Conservation (phyloP, 306 rosid species). For the Lablab purpureus region DNA sequence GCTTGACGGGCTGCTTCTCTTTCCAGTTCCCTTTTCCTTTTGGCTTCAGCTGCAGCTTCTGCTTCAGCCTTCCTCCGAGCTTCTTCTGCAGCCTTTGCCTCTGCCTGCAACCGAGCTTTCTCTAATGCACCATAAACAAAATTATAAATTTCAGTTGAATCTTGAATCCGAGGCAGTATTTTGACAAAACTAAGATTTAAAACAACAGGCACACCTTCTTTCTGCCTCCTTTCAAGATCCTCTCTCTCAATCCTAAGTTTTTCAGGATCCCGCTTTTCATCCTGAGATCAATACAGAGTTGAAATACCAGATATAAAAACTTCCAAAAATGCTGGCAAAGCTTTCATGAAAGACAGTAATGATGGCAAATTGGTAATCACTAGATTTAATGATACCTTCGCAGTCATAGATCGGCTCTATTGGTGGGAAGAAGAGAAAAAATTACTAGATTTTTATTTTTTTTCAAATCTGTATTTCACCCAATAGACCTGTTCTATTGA, state of each 20-base stretch:
- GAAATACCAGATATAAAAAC: conserved; percentile 25
- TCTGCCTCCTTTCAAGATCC: conserved; percentile 84
- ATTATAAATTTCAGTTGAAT: conserved; percentile 23
- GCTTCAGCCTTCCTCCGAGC: conserved; percentile 83
- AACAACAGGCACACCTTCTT: conserved; percentile 69
- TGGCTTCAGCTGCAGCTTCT: conserved; percentile 84
- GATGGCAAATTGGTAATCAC: conserved; percentile 12
- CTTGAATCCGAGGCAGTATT: conserved; percentile 11
- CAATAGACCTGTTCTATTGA: conserved; percentile 20
- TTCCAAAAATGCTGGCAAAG: not conserved
- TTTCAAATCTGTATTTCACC: conserved; percentile 3
- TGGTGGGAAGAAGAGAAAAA: conserved; percentile 16
- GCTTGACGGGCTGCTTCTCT: conserved; percentile 98
- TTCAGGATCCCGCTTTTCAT: conserved; percentile 88
- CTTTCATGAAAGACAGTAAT: conserved; percentile 15
- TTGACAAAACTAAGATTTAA: not conserved
- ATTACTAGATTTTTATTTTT: not conserved
- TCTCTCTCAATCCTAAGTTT: conserved; percentile 85
- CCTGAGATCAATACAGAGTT: conserved; percentile 61
- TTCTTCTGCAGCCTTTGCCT: conserved; percentile 96
- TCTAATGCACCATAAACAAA: conserved; percentile 52
- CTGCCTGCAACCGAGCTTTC: conserved; percentile 94
- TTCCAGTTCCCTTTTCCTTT: conserved; percentile 78
- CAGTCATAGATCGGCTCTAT: conserved; percentile 21
- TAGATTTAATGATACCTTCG: not conserved